Base-by-base conservation (phyloP, 176 grass and related monocot genomes). In the Triticum monococcum region DNA sequence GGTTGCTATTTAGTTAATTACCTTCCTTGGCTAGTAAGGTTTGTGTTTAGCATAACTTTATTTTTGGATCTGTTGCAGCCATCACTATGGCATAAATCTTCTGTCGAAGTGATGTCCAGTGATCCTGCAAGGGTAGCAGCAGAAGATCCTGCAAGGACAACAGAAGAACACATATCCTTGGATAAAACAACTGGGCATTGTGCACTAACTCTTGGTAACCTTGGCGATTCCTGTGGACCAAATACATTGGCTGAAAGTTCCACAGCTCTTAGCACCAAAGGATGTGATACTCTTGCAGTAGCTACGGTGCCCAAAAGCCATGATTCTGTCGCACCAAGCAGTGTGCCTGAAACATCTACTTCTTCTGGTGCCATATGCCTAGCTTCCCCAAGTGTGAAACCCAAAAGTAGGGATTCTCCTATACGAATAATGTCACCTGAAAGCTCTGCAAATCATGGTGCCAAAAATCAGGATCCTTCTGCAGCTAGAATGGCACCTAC, bases 31-130 rank as follows among this genome's bases (percentile, higher is more conserved):
- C 2, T 77, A 35, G 4, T 22, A 35, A 38, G 25, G 23, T 76
- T 86, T 50, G 23, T 26, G 75, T 68, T 35, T 64, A 37, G 10
- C 31, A 24, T 32, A 10, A 48, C n/a, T 62, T 62, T 86, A 4
- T 82, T 81, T 12, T 78, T 77, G 62, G 62, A 32, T 82, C 12
- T 82, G 24, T 82, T 86, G 79, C 88, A 90, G 88, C 88, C 88
- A 82, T 82, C 88, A 48, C 69, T 82, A 78, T 91, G 89, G 89
- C 77, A 77, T 79, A 88, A 85, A 56, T 60, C 85, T 88, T 68
- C 68, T 69, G 76, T 32, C 17, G 77, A 91, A 85, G 46, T 36
- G 17, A 64, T 50, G 12, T 64, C 70, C 74, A 38, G 50, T 45
- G 82, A 88, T 88, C 40, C 63, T 56, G 28, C 79, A 50, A 81